Percentiles rank a stretch among this genome's conserved stretches.
phyloP scores from a whole-genome alignment of 768 basidiomycete species.

The Sarcodon sp. region DNA sequence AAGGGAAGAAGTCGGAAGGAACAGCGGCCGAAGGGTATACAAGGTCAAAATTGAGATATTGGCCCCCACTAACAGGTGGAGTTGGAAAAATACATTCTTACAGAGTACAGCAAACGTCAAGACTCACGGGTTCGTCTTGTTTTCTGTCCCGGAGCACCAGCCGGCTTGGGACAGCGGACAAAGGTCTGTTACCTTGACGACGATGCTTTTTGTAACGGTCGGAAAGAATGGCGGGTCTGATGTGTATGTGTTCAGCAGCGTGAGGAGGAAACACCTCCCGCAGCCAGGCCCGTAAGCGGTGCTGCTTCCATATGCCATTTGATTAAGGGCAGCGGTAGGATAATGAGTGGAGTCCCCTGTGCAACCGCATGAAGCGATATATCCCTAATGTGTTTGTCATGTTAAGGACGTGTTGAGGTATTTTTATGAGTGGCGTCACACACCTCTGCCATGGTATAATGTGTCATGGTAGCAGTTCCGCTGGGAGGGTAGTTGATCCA shows the following conservation, averaged over 20 bases:
- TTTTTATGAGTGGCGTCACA: slow-evolving; percentile 9
- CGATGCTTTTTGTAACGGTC: slow-evolving; percentile 39
- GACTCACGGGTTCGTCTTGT: slow-evolving; percentile 51
- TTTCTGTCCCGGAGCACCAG: slow-evolving; percentile 60
- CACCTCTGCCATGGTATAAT: slow-evolving; percentile 38
- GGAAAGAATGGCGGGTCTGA: slow-evolving; percentile 63
- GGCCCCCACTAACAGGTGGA: slow-evolving; percentile 37
- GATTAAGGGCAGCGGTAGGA: slow-evolving; percentile 70
- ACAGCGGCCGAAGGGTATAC: slow-evolving; percentile 63
- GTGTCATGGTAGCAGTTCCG: slow-evolving; percentile 69
- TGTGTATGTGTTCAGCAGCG: slow-evolving; percentile 55
- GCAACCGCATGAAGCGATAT: slow-evolving; percentile 70
- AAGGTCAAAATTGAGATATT: slow-evolving; percentile 72
- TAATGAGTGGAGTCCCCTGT: slow-evolving; percentile 38
- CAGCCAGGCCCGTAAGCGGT: slow-evolving; percentile 61
- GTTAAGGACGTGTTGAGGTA: not conserved
- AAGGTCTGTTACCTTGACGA: slow-evolving; percentile 71
- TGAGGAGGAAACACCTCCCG: slow-evolving; percentile 71
- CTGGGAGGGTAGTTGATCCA: slow-evolving; percentile 56
- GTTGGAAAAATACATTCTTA: not conserved
- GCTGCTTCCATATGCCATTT: slow-evolving; percentile 71
- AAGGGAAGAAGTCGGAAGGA: slow-evolving; percentile 63
- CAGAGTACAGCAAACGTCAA: not conserved
- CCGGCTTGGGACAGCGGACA: slow-evolving; percentile 52
- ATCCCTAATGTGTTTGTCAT: slow-evolving; percentile 17